Conservation (phyloP, 2,329 filamentous ascomycete species). For the Microsporum canis region DNA sequence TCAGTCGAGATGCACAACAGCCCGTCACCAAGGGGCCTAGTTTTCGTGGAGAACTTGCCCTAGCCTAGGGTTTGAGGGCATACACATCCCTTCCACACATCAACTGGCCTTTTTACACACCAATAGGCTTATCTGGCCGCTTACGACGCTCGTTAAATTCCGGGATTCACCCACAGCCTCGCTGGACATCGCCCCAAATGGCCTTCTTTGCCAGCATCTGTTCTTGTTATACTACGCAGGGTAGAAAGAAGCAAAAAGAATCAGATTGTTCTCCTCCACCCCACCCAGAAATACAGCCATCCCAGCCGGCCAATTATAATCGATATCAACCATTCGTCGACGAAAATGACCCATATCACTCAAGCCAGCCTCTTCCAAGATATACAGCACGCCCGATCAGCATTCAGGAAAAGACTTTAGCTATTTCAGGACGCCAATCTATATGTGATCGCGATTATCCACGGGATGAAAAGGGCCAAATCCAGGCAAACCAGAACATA, state of each 20-base stretch:
- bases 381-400: conserved; percentile 32
- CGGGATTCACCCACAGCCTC: neutral
- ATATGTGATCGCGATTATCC: neutral
- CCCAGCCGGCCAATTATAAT: neutral
- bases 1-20: neutral
- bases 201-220: conserved; percentile 9
- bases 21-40: neutral
- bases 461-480: conserved; percentile 2
- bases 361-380: conserved; percentile 28
- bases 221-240: conserved; percentile 5
- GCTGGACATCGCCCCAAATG: conserved; percentile 5
- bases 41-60: neutral
- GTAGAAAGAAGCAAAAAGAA: conserved; percentile 7
- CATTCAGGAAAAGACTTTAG: conserved; percentile 31
- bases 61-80: neutral
- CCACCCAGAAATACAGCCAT: neutral
- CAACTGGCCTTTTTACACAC: neutral
- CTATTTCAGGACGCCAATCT: conserved; percentile 7
- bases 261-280: neutral
- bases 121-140: neutral
- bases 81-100: neutral
- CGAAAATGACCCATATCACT: conserved; percentile 23
- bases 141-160: neutral
- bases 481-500: conserved; percentile 9
- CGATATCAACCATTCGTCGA: conserved; percentile 9